Evolutionary conservation across 768 basidiomycete genomes (phyloP).

Genomic region (Russula emetica): DNA sequence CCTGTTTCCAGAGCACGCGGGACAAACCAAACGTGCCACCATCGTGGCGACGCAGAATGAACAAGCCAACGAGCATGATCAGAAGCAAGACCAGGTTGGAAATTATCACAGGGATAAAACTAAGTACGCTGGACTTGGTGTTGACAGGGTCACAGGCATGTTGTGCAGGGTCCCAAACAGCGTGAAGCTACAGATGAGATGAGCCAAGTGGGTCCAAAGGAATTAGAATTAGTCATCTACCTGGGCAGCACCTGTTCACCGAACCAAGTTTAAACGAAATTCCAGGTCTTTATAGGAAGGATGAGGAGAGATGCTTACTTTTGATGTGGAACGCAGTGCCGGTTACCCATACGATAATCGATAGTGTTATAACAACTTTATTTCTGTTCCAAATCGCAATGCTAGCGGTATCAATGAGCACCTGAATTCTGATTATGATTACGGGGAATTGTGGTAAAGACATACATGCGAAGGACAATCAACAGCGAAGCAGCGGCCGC

Average conservation of each 20-base stretch:
- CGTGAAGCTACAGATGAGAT: too few relatives aligned
- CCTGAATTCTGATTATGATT: background rate
- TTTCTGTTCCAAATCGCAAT: conserved; percentile 7
- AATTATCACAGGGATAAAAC: background rate
- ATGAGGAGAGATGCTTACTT: too few relatives aligned
- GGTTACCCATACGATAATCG: too few relatives aligned
- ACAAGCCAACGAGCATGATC: conserved; percentile 7
- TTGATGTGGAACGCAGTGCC: too few relatives aligned
- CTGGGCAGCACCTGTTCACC: too few relatives aligned
- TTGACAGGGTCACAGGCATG: background rate
- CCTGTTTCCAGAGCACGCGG: background rate
- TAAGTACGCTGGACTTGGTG: background rate
- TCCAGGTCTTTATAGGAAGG: too few relatives aligned
- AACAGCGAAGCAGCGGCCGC: background rate
- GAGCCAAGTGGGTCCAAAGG: too few relatives aligned
- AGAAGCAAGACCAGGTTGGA: conserved; percentile 1
- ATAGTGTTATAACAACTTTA: background rate
- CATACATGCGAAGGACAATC: conserved; percentile 11
- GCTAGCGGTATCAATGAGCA: background rate
- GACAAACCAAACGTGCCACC: background rate
- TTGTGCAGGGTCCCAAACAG: too few relatives aligned
- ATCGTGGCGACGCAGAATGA: background rate
- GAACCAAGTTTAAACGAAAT: too few relatives aligned
- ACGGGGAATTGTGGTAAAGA: background rate
- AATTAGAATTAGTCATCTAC: too few relatives aligned